phyloP scores from a whole-genome alignment of 2,329 filamentous ascomycete genomes.

The Sporothrix humicola region DNA sequence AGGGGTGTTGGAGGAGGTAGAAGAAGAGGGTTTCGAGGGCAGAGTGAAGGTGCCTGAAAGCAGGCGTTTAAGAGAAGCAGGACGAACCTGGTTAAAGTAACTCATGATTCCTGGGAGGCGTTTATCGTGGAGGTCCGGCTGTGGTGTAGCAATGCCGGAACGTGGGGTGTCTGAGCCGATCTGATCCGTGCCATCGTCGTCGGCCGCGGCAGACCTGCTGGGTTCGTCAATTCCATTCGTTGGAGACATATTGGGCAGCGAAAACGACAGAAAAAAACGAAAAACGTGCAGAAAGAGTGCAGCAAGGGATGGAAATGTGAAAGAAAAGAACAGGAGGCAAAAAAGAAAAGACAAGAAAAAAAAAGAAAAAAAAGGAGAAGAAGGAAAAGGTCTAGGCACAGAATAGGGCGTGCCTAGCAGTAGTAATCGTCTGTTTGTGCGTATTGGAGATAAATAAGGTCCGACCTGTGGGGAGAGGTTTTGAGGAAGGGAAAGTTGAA shows the following conservation, averaged over 20 bases:
- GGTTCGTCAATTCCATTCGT: slow-evolving; percentile 60
- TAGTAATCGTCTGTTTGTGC: neutral
- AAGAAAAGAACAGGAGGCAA: neutral
- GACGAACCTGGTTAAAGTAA: slow-evolving; percentile 99
- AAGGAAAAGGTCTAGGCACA: neutral
- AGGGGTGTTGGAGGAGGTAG: slow-evolving; percentile 35
- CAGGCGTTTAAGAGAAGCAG: slow-evolving; percentile 68
- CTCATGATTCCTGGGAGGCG: slow-evolving; percentile 94
- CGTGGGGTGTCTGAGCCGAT: slow-evolving; percentile 86
- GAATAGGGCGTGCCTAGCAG: neutral
- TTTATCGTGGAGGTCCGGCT: slow-evolving; percentile 92
- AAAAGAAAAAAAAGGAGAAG: neutral
- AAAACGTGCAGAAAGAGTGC: neutral
- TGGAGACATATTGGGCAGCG: slow-evolving; percentile 37
- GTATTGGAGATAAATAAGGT: neutral
- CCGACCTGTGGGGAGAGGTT: neutral
- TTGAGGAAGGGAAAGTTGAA: slow-evolving; percentile 9
- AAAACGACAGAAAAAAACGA: neutral
- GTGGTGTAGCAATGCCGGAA: slow-evolving; percentile 89
- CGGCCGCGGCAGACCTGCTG: slow-evolving; percentile 61
- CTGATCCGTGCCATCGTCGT: slow-evolving; percentile 76
- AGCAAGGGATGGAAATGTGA: neutral
- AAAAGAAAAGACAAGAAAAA: neutral
- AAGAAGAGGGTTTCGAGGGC: slow-evolving; percentile 46
- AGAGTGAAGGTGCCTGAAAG: slow-evolving; percentile 49